Evolutionary conservation across 2,329 filamentous ascomycete genomes (phyloP), one percentile per base, ranked within the genome.

Genomic region (Arthrocladium fulminans): DNA sequence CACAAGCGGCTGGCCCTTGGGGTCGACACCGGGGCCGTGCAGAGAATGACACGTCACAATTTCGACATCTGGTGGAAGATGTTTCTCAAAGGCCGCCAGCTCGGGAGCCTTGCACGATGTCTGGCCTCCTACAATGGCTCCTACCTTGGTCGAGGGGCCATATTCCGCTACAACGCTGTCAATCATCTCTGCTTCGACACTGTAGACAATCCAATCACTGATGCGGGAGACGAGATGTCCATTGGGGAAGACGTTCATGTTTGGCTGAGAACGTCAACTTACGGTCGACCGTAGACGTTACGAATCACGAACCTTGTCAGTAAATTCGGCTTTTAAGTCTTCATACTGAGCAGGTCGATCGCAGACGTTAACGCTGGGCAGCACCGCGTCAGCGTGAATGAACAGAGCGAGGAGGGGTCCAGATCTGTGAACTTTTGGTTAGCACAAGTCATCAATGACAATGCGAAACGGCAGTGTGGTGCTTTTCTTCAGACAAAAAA

Each of bases 201-300:
- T 94, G 77, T 98, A 98, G 65, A 98, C 88, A 71, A 96, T 95
- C 68, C 89, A 97, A 76, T 97, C 90, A 82, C 89, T 96, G 68
- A 83, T 82, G 70, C 92, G 83, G 60, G 92, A 96, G 60, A 98
- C 92, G 66, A 90, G 78, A 72, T 97, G 89, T 60, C 94, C 94
- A 78, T 95, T 95, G 66, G 80, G 83, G 65, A 90, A 81, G 61
- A 98, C 92, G 68, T 86, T 82, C 74, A 98, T 73, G 73, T 82
- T 81, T 64, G 77, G 83, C 90, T 89, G 72, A 47, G 15, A 46
- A 57, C 35, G 64, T 66, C 64, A 66, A 64, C 32, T 13, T 61
- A 57, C 54, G 57, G 56, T 57, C 57, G 61, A 58, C 59, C 49
- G 53, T 50, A 63, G 67, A 61, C 67, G 68, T 64, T 61, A 47